These are phyloP conservation scores for Fraxinus angustifolia DNA, from an alignment of 305 asterid species.

Conservation along the genomic window DNA sequence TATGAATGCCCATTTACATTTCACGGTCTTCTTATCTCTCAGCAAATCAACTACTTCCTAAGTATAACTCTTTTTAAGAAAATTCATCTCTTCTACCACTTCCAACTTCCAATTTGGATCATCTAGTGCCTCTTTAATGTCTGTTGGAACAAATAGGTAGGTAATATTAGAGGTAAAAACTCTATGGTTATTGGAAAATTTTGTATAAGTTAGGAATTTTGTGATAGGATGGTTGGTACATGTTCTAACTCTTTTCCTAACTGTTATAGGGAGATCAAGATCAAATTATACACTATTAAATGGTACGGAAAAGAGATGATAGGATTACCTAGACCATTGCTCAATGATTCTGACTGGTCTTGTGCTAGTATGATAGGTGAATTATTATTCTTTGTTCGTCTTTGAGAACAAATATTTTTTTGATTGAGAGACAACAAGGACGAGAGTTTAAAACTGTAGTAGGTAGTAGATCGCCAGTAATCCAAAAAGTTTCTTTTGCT, in stretches of 20 bases:
- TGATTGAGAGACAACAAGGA: too few relatives aligned
- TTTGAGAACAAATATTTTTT: neutral
- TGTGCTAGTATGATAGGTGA: too few relatives aligned
- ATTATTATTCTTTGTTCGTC: too few relatives aligned
- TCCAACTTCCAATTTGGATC: neutral
- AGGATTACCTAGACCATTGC: neutral
- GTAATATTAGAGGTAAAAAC: neutral
- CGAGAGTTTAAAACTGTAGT: neutral
- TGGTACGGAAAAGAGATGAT: neutral
- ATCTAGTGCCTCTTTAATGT: neutral
- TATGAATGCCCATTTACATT: neutral
- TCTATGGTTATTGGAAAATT: neutral
- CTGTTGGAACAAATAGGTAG: neutral
- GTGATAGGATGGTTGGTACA: neutral
- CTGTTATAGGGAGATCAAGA: neutral
- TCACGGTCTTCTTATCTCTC: neutral
- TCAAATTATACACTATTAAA: neutral
- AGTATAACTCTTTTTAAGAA: neutral
- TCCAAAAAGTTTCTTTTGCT: neutral
- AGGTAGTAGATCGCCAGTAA: neutral
- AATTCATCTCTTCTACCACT: neutral
- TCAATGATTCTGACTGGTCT: too few relatives aligned
- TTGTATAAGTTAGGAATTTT: neutral
- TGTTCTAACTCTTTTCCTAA: neutral
- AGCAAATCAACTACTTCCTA: neutral